Evolutionary conservation across 176 grass and related monocot species (phyloP), one percentile per base, ranked within the genome.

Genomic region (Ananas comosus): DNA sequence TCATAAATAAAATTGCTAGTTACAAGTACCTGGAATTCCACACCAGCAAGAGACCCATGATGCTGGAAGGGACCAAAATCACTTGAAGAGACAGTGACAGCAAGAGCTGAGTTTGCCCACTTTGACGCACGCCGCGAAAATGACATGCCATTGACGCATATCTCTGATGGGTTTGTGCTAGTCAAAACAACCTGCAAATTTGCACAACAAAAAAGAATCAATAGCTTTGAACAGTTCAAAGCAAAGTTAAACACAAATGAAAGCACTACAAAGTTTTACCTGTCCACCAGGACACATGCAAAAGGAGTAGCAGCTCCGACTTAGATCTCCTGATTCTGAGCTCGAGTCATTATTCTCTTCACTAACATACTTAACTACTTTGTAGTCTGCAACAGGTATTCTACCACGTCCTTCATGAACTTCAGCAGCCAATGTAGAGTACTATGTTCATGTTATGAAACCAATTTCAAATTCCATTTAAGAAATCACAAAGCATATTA

Each of bases 261-360:
- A 61, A 61, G 17, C 6, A 61, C 56, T 6, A 42, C 33, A 4
- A 59, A 9, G 21, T 18, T 65, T 65, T 79, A 81, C 86, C 89
- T 97, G 94, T 72, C 94, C 94, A 81, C 94, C 94, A 12, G 94
- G 94, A 85, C 94, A 97, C 94, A 97, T 97, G 80, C 94, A 97
- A 80, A 97, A 97, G 2, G 94, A 97, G 70, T 97, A 97, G 70
- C 94, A 92, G 53, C 84, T 92, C 17, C 86, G 79, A 53, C 67
- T 88, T 81, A 76, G 64, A 70, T 86, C 79, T 0, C 51, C 51
- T 64, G 57, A 42, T 10, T 66, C 73, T 48, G 50, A 61, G 70
- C 73, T 69, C 42, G 66, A 71, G 19, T 73, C 69, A 63, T 57
- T n/a, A 14, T 85, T 67, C 70, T 70, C 82, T 76, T 64, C 76